Conservation (phyloP, 164 flowering plant genomes). For the Tetracentron sinense region DNA sequence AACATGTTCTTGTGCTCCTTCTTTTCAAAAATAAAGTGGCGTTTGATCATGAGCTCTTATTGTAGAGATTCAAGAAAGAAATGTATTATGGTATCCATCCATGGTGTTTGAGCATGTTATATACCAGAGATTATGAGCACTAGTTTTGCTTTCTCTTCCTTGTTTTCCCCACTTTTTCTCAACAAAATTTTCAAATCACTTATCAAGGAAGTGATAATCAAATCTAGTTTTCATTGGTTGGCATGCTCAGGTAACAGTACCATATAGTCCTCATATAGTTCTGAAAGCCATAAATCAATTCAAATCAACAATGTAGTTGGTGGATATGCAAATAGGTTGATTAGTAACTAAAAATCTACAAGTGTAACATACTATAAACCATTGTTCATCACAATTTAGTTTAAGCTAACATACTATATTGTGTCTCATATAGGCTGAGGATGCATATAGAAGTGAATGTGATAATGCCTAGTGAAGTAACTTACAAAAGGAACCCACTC, state of each 20-base stretch:
- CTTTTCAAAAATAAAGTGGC: neutral
- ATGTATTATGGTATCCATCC: neutral
- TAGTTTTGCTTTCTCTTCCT: neutral
- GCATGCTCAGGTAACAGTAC: neutral
- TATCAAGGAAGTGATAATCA: neutral
- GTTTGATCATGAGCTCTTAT: neutral
- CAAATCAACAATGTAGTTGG: neutral
- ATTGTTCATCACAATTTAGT: neutral
- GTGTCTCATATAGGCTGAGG: neutral
- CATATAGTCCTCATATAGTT: neutral
- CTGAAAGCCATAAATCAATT: neutral
- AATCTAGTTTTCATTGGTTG: neutral
- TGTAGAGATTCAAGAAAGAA: neutral
- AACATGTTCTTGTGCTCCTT: neutral
- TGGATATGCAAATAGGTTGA: neutral
- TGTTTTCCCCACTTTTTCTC: neutral
- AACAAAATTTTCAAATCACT: neutral
- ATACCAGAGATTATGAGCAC: no score
- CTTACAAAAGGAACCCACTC: conserved; percentile 95
- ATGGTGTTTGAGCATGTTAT: neutral
- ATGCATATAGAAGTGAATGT: neutral
- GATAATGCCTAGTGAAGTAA: conserved; percentile 9
- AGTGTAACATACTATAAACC: neutral
- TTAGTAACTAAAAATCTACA: no score
- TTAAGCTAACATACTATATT: neutral